Conservation (phyloP, 2,329 filamentous ascomycete genomes). For the Ceratocystis alfenasii region DNA sequence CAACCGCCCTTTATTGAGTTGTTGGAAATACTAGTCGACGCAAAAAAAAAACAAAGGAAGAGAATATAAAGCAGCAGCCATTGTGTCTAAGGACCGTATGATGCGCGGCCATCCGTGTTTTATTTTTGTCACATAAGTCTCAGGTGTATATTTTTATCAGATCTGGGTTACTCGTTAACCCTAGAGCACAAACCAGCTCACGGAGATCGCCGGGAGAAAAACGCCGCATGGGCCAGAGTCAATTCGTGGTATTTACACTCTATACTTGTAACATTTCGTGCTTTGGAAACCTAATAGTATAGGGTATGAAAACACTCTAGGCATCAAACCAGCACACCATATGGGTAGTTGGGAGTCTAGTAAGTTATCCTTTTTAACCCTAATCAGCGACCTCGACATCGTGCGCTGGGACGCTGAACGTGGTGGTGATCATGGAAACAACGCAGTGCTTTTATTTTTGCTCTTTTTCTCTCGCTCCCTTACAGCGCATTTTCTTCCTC, state of each 20-base stretch:
- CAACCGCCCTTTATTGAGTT: neutral
- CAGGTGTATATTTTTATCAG: conserved; percentile 10
- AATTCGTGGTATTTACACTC: neutral
- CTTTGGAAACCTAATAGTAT: too few relatives aligned
- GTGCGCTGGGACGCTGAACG: neutral
- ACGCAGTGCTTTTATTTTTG: neutral
- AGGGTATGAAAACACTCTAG: too few relatives aligned
- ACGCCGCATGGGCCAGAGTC: conserved; percentile 1
- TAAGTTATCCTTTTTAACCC: neutral
- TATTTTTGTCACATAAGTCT: conserved; percentile 7
- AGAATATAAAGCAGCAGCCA: conserved; percentile 2
- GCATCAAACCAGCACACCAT: too few relatives aligned
- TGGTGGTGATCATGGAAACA: neutral
- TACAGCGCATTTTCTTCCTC: too few relatives aligned
- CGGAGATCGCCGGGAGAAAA: conserved; percentile 3
- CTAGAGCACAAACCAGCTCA: conserved; percentile 11
- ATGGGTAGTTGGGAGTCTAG: too few relatives aligned
- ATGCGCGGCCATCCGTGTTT: neutral
- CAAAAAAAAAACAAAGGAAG: neutral
- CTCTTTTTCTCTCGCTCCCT: neutral
- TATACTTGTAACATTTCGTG: neutral
- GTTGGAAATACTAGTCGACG: neutral
- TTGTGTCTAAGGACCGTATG: neutral
- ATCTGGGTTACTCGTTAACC: conserved; percentile 4
- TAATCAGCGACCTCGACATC: neutral